Base-by-base conservation (phyloP, 1,139 yeast genomes). In the Hansenula anomala region DNA sequence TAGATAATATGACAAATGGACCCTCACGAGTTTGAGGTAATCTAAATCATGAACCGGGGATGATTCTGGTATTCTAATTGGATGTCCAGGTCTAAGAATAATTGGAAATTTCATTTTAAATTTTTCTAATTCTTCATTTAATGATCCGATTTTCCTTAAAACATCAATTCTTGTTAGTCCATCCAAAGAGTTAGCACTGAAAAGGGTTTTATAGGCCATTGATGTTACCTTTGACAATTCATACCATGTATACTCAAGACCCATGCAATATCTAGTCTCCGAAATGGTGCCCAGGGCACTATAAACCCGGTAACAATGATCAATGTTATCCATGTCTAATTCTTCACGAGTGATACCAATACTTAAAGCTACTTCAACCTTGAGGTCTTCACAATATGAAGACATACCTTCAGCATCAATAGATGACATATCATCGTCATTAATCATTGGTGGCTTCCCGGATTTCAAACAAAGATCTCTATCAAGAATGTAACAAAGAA, bases 361-460 rank as follows among this genome's bases (percentile, higher is more conserved):
- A 41, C 44, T 22, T 39, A 18, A 16, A 4, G 30, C 17, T 1
- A 32, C 19, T 4, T 29, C 30, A 6, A 18, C 11, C 13, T 33
- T 28, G 8, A 25, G 6, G 31, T 48, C 48, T 37, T 23, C 32
- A 37, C 22, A 51, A 28, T 28, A 26, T 39, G 26, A 25, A 30
- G 33, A 43, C 41, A 16, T 47, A 39, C 18, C 44, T 38, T 22
- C 45, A 23, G 19, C 39, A 28, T 25, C 38, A 17, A 36, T 39
- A 20, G 64, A 59, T 3, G 71, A 60, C 28, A 65, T 69, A 56
- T 78, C 84, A 11, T 52, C 47, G 33, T 68, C 74, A 47, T 71
- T 64, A 13, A 80, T 66, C 15, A 69, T 47, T 0, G 85, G 81
- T 1, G 85, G 77, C 40, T 74, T 71, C 6, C 88, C 87, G 29